A percentile compares a stretch with the other conserved stretches of the same genome.
These are phyloP conservation scores for Lepidium sativum DNA, from an alignment of 345 rosid genomes.

Conservation along the genomic window DNA sequence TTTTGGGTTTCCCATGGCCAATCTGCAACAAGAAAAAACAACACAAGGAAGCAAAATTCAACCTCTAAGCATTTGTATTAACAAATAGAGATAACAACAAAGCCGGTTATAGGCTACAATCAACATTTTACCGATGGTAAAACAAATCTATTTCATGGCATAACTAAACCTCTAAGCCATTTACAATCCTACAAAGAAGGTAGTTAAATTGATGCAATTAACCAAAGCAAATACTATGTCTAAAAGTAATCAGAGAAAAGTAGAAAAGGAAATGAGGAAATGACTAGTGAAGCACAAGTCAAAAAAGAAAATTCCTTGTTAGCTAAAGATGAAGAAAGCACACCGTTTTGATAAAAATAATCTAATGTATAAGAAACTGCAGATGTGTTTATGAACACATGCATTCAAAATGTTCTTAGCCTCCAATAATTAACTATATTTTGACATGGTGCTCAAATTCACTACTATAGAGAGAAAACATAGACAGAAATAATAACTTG, in stretches of 20 bases:
- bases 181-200: neutral
- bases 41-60: neutral
- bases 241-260: neutral
- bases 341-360: conserved; percentile 8
- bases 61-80: neutral
- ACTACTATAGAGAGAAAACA: too few species aligned
- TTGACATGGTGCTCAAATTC: too few species aligned
- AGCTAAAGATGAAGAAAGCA: conserved; percentile 4
- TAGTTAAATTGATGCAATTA: neutral
- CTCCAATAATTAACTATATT: too few species aligned
- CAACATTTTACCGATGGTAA: neutral
- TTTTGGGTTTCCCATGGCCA: conserved; percentile 8
- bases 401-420: too few species aligned
- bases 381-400: too few species aligned
- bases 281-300: neutral
- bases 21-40: conserved; percentile 7
- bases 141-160: neutral
- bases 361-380: neutral
- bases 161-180: neutral
- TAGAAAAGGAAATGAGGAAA: too few species aligned
- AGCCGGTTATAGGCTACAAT: neutral
- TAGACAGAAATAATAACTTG: too few species aligned
- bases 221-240: neutral
- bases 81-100: neutral
- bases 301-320: neutral